Base-by-base conservation (phyloP, 306 rosid genomes). In the Styphnolobium japonicum region DNA sequence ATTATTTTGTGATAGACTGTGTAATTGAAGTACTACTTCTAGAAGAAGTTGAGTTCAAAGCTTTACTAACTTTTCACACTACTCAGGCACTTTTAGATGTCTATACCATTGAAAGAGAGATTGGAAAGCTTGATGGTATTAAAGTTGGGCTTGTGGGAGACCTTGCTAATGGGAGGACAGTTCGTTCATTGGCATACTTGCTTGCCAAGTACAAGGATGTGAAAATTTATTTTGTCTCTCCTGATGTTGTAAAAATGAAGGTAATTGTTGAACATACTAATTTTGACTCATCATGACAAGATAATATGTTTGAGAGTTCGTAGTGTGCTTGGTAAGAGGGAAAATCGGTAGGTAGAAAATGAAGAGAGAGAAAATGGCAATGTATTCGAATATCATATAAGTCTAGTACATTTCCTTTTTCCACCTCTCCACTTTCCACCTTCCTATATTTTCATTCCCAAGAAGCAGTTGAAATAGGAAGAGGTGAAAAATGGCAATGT, bases 101-200 rank as follows among this genome's bases (percentile, higher is more conserved):
- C 53, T 94, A 92, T 73, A 88, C 97, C 71, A 86, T 92, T 83
- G 91, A 89, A 67, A 90, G 92, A 85, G 94, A 90, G 86, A 80
- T 92, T 40, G 96, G 97, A 75, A 88, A 82, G 85, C 84, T 92
- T 37, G 97, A 94, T 71, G 92, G 91, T 10, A 90, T 92, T 34
- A 90, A 79, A 77, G 93, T 94, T 78, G 98, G 89, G 71, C 93
- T 89, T 19, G 96, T 94, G 34, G 97, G 98, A 75, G 98, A 90
- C 83, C 97, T 92, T 79, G 94, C 97, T 7, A 92, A 89, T 37
- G 98, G 97, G 53, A 92, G 98, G 85, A 92, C 98, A 3, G 96
- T 92, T 55, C 94, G 93, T 37, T 94, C 98, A 10, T 86, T 94
- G 65, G 97, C 97, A 23, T 94, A 89, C 86, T 84, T 94, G 90